Evolutionary conservation across 2,329 filamentous ascomycete genomes (phyloP), one percentile per base, ranked within the genome.

Genomic region (Blastomyces parvus): DNA sequence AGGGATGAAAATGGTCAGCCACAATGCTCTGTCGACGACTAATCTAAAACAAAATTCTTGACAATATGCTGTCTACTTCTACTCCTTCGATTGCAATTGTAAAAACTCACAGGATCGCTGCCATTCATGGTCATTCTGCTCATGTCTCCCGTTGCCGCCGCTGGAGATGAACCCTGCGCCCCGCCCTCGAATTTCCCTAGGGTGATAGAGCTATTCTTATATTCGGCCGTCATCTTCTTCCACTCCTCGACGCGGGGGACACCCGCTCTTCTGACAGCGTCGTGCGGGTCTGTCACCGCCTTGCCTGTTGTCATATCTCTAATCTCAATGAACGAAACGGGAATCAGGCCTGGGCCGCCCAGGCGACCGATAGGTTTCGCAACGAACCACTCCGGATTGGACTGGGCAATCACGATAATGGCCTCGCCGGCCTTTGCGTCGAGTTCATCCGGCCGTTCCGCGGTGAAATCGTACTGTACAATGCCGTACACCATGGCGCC

Each of bases 201-300:
- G 0, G 92, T 93, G 73, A 99, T 97, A 77, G 94, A 97, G 75
- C 92, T 96, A 74, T 97, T 97, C 81, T 99, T 99, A 79, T 99
- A 99, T 67, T 97, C 93, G 63, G 93, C 93, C 0, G 94, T 92
- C 91, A 97, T 97, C 79, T 95, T 96, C 81, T 99, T 99, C 94
- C 94, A 99, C 71, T 99, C 94, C 73, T 99, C 94, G 3, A 99
- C 94, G 71, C 88, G 88, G 14, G 94, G 94, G 8, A 99, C 92
- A 25, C 93, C 92, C 1, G 94, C 94, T 69, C 88, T 87, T 70
- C 86, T 85, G 63, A 99, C 90, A 0, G 94, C 93, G 38, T 92
- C 92, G 33, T 89, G 82, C 0, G 93, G 86, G 74, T 97, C 91
- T 22, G 84, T 76, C 0, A 97, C 91, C 0, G 92, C 84, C 68